Percentiles rank a stretch among this genome's conserved stretches.
phyloP scores from a whole-genome alignment of 2,329 filamentous ascomycete genomes.

The Calonectria henricotiae region DNA sequence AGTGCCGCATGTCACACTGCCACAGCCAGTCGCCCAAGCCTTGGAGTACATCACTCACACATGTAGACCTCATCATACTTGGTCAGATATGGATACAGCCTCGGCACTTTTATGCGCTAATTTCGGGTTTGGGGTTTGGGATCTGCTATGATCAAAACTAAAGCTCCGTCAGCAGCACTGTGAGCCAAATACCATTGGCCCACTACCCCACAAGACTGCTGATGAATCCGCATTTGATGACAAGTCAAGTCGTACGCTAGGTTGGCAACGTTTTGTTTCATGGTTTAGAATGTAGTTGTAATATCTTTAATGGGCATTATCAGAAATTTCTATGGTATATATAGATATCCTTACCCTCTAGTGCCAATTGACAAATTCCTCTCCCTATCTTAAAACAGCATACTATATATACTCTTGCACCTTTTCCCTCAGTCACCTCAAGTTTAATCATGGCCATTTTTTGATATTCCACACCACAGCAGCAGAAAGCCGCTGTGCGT shows the following conservation, averaged over 20 bases:
- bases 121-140: too few relatives aligned
- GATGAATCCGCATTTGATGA: neutral
- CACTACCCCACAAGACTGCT: neutral
- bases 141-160: neutral
- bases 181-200: neutral
- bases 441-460: neutral
- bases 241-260: too few relatives aligned
- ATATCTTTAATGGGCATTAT: neutral
- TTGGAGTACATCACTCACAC: neutral
- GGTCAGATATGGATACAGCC: neutral
- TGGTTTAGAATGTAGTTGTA: too few relatives aligned
- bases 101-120: neutral
- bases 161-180: too few relatives aligned
- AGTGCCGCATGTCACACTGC: neutral
- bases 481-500: conserved; percentile 48
- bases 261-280: too few relatives aligned
- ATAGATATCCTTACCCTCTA: neutral
- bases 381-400: too few relatives aligned
- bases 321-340: too few relatives aligned
- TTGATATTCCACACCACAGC: conserved; percentile 37
- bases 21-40: neutral
- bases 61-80: neutral
- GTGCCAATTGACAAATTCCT: neutral
- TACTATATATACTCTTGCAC: too few relatives aligned
- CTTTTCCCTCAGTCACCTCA: neutral